Evolutionary conservation across 805 yeast species (phyloP).

Genomic region (Candida vaughaniae): DNA sequence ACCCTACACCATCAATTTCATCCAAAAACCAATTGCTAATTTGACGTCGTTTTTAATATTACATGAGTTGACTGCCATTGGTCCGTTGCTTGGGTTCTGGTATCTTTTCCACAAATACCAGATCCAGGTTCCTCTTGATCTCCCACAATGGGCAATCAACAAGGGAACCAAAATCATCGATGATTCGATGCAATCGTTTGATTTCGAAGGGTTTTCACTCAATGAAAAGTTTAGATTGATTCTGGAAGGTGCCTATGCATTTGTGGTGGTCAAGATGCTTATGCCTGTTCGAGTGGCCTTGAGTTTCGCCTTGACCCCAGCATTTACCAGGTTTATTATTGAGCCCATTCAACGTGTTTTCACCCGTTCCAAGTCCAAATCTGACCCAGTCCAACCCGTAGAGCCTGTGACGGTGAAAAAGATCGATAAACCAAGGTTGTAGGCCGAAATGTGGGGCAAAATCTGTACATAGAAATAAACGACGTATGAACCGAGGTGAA

Average conservation of each 20-base stretch:
- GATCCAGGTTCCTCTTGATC: conserved; percentile 51
- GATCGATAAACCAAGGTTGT: conserved; percentile 32
- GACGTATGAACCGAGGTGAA: too few species aligned
- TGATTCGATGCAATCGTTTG: conserved; percentile 42
- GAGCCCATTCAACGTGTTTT: conserved; percentile 42
- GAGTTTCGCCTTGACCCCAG: conserved; percentile 55
- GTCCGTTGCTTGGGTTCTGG: conserved; percentile 70
- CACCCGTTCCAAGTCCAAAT: not conserved
- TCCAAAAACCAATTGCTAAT: conserved; percentile 58
- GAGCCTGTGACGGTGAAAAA: conserved; percentile 18
- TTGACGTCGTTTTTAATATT: conserved; percentile 62
- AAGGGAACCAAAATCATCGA: conserved; percentile 61
- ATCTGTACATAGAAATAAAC: too few species aligned
- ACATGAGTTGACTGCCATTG: conserved; percentile 74
- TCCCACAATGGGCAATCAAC: conserved; percentile 60
- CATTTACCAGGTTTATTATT: conserved; percentile 52
- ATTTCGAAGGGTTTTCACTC: conserved; percentile 33
- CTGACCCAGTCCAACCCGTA: not conserved
- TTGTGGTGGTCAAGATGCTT: conserved; percentile 61
- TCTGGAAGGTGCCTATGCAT: conserved; percentile 74
- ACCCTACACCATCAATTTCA: conserved; percentile 50
- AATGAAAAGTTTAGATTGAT: conserved; percentile 55
- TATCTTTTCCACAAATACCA: conserved; percentile 56
- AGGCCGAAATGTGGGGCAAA: too few species aligned
- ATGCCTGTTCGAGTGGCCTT: conserved; percentile 54